These are phyloP conservation scores for Primulina tabacum DNA, from an alignment of 257 asterid species.

Conservation along the genomic window DNA sequence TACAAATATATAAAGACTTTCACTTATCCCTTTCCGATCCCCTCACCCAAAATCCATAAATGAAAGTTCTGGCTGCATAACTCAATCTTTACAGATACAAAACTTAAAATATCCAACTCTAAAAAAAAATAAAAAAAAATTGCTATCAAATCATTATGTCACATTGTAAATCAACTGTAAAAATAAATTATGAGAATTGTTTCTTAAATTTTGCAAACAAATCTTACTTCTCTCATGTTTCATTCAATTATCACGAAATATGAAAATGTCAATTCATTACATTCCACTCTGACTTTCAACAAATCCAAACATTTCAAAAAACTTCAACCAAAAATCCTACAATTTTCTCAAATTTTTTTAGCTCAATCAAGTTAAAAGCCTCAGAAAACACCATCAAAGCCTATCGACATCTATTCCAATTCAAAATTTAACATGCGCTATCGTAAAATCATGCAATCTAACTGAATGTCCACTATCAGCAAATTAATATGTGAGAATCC, in stretches of 20 bases:
- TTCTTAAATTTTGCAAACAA: too few relatives aligned
- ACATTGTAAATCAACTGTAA: too few relatives aligned
- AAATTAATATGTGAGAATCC: background rate
- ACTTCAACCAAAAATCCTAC: background rate
- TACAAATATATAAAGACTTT: background rate
- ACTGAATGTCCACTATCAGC: background rate
- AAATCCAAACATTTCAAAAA: background rate
- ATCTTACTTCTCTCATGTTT: too few relatives aligned
- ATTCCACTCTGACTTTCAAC: background rate
- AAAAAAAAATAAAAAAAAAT: too few relatives aligned
- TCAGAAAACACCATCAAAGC: background rate
- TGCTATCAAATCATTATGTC: too few relatives aligned
- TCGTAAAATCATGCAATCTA: conserved; percentile 1
- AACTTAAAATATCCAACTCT: too few relatives aligned
- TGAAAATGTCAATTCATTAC: background rate
- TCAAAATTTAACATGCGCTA: conserved; percentile 17
- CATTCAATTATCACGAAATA: background rate
- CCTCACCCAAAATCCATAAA: too few relatives aligned
- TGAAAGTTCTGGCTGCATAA: too few relatives aligned
- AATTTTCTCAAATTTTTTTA: background rate
- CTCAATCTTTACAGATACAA: too few relatives aligned
- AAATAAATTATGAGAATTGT: too few relatives aligned
- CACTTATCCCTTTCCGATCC: too few relatives aligned
- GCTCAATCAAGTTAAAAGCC: background rate
- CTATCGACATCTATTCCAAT: conserved; percentile 12